A percentile compares a stretch with the other conserved stretches of the same genome.
These are phyloP conservation scores for Metahyphopichia silvanorum DNA, from an alignment of 805 yeast species.

Conservation along the genomic window DNA sequence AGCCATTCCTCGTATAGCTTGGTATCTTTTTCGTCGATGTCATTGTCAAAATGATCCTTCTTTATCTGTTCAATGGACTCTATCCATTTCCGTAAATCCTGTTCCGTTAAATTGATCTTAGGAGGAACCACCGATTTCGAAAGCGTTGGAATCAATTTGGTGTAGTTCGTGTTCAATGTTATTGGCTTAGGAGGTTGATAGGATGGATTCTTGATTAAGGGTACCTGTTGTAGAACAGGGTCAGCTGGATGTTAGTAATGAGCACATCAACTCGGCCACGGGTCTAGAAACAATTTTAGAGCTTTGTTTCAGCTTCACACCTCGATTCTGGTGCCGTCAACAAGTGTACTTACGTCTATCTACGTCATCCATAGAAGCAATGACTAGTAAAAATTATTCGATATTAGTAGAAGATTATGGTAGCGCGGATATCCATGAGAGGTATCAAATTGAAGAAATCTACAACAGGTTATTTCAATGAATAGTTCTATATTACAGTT, in stretches of 20 bases:
- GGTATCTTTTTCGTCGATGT: slow-evolving; percentile 9
- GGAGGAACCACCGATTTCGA: slow-evolving; percentile 36
- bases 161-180: slow-evolving; percentile 48
- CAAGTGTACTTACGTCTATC: slow-evolving; percentile 17
- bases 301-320: too few relatives aligned
- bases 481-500: too few relatives aligned
- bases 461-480: too few relatives aligned
- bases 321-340: not conserved
- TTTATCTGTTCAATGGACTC: slow-evolving; percentile 16
- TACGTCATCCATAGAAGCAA: slow-evolving; percentile 22
- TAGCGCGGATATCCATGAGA: too few relatives aligned
- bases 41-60: slow-evolving; percentile 4
- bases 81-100: slow-evolving; percentile 27
- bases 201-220: slow-evolving; percentile 51
- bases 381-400: too few relatives aligned
- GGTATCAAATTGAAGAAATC: not conserved
- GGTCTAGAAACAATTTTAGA: too few relatives aligned
- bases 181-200: slow-evolving; percentile 54
- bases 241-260: slow-evolving; percentile 37
- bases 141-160: slow-evolving; percentile 32
- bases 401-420: not conserved
- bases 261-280: too few relatives aligned
- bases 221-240: slow-evolving; percentile 49
- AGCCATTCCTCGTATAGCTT: slow-evolving; percentile 28
- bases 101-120: slow-evolving; percentile 21